Percentiles rank a stretch among this genome's conserved stretches.
phyloP scores from a whole-genome alignment of 768 basidiomycete species.

The Holtermannia corniformis region DNA sequence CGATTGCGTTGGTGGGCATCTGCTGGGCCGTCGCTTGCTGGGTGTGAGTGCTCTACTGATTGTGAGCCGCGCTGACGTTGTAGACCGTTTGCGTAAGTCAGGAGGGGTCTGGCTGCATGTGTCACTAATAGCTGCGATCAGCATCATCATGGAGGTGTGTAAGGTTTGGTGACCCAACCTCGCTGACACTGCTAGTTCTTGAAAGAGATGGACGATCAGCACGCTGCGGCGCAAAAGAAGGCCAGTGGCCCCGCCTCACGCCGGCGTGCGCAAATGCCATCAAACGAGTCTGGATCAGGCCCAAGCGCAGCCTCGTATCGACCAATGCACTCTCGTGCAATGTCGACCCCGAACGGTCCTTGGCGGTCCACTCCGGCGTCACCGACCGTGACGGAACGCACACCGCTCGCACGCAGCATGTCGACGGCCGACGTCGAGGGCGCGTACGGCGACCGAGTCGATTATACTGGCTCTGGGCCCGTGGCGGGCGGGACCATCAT shows the following conservation, averaged over 20 bases:
- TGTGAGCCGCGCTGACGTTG: neutral
- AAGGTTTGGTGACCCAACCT: neutral
- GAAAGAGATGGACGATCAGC: constrained; percentile 56
- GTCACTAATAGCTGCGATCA: neutral
- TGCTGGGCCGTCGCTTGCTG: constrained; percentile 98
- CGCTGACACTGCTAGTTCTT: constrained; percentile 48
- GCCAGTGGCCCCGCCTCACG: too few relatives aligned
- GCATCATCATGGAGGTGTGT: constrained; percentile 85
- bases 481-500: constrained; percentile 82
- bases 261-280: too few relatives aligned
- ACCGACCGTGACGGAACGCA: constrained; percentile 33
- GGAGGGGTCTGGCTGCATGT: neutral
- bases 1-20: constrained; percentile 76
- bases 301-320: constrained; percentile 10
- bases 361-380: constrained; percentile 21
- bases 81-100: constrained; percentile 57
- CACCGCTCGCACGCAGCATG: constrained; percentile 40
- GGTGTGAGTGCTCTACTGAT: constrained; percentile 46
- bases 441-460: constrained; percentile 33
- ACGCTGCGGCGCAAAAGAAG: constrained; percentile 8
- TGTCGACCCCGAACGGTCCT: constrained; percentile 31
- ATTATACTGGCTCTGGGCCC: constrained; percentile 38
- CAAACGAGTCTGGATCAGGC: too few relatives aligned
- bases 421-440: constrained; percentile 40
- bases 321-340: constrained; percentile 37